phyloP scores from a whole-genome alignment of 768 basidiomycete genomes.

The Termitomyces sp. region DNA sequence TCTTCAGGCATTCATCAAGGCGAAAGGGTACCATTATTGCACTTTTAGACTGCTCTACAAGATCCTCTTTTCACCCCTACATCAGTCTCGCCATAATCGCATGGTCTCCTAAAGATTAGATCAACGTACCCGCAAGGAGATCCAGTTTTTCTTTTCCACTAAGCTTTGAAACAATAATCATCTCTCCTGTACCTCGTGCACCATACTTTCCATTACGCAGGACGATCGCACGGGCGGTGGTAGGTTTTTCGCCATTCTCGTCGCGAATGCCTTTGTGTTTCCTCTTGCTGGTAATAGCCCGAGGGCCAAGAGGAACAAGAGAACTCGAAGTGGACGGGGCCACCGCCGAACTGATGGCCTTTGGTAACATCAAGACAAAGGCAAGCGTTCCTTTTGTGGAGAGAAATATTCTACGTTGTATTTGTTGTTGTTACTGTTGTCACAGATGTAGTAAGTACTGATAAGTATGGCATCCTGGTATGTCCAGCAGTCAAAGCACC shows the following conservation, averaged over 20 bases:
- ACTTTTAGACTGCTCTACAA: conserved; percentile 47
- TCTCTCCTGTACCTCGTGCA: conserved; percentile 63
- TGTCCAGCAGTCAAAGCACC: no score
- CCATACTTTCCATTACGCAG: conserved; percentile 75
- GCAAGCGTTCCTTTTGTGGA: not conserved
- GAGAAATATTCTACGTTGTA: not conserved
- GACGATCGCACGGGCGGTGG: conserved; percentile 68
- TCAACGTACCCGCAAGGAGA: conserved; percentile 59
- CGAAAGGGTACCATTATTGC: conserved; percentile 63
- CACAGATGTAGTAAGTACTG: no score
- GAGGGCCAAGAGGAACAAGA: conserved; percentile 52
- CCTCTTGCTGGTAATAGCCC: conserved; percentile 35
- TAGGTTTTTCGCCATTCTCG: conserved; percentile 47
- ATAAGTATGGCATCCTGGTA: no score
- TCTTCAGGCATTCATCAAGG: conserved; percentile 55
- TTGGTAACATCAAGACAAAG: conserved; percentile 20
- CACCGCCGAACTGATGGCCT: conserved; percentile 6
- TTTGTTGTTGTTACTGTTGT: conserved; percentile 2
- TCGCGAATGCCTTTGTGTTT: conserved; percentile 33
- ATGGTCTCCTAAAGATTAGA: not conserved
- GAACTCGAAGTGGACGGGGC: conserved; percentile 31
- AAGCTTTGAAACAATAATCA: conserved; percentile 51
- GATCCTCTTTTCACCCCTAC: conserved; percentile 47
- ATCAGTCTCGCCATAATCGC: conserved; percentile 1
- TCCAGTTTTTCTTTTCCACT: conserved; percentile 79